A percentile compares a stretch with the other conserved stretches of the same genome.
These are phyloP conservation scores for Suillus bovinus DNA, from an alignment of 768 basidiomycete species.

Conservation along the genomic window DNA sequence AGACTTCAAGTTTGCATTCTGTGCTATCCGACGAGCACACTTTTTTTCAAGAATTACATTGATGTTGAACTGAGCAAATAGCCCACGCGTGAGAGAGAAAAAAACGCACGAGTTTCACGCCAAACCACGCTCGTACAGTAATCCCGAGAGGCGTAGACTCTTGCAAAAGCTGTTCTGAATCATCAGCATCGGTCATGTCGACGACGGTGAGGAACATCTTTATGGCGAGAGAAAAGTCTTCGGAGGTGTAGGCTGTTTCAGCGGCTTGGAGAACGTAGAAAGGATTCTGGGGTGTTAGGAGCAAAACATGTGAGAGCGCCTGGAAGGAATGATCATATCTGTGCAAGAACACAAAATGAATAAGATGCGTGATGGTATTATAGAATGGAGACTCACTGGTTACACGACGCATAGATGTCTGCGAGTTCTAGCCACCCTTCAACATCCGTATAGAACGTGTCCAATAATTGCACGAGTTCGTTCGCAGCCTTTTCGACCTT, in stretches of 20 bases:
- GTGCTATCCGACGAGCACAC: conserved; percentile 61
- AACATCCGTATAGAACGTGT: conserved; percentile 86
- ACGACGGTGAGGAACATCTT: conserved; percentile 78
- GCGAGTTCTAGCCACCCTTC: conserved; percentile 90
- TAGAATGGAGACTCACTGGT: conserved; percentile 54
- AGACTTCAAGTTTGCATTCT: conserved; percentile 44
- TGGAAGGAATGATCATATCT: conserved; percentile 77
- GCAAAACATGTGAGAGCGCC: conserved; percentile 76
- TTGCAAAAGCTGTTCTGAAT: conserved; percentile 45
- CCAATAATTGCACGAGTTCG: conserved; percentile 71
- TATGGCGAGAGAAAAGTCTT: conserved; percentile 67
- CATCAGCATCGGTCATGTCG: conserved; percentile 68
- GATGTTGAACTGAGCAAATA: conserved; percentile 1
- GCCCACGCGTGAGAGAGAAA: too few relatives aligned
- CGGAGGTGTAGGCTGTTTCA: conserved; percentile 82
- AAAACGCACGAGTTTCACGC: conserved; percentile 70
- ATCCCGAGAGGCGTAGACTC: conserved; percentile 52
- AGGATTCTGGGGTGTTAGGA: conserved; percentile 80
- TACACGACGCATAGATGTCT: conserved; percentile 72
- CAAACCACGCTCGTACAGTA: conserved; percentile 72
- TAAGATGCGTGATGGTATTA: not conserved
- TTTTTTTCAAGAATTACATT: conserved; percentile 25
- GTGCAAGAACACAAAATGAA: conserved; percentile 7
- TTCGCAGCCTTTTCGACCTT: conserved; percentile 66
- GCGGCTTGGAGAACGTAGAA: conserved; percentile 83